phyloP scores from a whole-genome alignment of 2,329 filamentous ascomycete species.

The Tolypocladium paradoxum region DNA sequence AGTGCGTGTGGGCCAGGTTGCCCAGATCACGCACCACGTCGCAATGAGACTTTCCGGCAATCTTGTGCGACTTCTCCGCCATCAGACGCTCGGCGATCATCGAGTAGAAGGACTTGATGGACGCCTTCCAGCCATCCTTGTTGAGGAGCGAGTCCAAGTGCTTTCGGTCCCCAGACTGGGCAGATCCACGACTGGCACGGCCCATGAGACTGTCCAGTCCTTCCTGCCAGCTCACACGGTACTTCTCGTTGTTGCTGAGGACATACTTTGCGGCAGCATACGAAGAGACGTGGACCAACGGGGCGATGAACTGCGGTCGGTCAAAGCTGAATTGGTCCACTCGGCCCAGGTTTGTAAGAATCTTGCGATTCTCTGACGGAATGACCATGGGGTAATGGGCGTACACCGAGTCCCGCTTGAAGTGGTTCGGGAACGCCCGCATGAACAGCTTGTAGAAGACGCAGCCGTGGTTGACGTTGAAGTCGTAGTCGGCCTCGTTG shows the following conservation, averaged over 20 bases:
- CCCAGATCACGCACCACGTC: constrained; percentile 62
- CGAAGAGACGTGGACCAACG: constrained; percentile 46
- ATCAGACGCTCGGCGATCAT: constrained; percentile 52
- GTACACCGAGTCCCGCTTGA: constrained; percentile 67
- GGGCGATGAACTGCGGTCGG: constrained; percentile 40
- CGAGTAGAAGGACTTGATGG: constrained; percentile 58
- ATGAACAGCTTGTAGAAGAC: constrained; percentile 78
- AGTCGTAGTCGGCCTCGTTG: constrained; percentile 61
- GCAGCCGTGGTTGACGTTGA: constrained; percentile 67
- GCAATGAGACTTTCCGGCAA: constrained; percentile 46
- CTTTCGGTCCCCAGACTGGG: constrained; percentile 38
- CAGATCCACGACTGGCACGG: constrained; percentile 30
- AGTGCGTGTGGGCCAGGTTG: constrained; percentile 55
- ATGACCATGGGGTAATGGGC: constrained; percentile 67
- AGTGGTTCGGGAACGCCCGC: constrained; percentile 70
- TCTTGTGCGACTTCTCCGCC: constrained; percentile 50
- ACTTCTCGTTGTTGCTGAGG: constrained; percentile 48
- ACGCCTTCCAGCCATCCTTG: constrained; percentile 47
- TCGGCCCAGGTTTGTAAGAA: constrained; percentile 56
- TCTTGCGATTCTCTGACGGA: constrained; percentile 60
- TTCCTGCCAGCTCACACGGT: constrained; percentile 54
- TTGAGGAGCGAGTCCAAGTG: constrained; percentile 48
- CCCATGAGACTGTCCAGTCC: constrained; percentile 54
- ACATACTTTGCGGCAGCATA: constrained; percentile 52
- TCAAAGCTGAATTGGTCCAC: constrained; percentile 61